phyloP scores from a whole-genome alignment of 2,329 filamentous ascomycete genomes.

The Pochonia chlamydosporia region DNA sequence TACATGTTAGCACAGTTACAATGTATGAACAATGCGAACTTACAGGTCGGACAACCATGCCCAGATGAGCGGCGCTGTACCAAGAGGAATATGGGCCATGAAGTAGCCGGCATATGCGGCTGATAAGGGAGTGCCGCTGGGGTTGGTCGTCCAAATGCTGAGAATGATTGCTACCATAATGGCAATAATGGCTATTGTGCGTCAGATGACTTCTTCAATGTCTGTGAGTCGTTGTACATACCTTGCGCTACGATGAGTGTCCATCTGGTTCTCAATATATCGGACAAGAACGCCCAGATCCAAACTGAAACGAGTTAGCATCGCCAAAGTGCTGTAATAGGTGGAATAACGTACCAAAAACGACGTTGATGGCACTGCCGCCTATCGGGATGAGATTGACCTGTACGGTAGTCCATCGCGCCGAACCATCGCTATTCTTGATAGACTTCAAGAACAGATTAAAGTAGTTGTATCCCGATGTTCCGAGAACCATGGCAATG shows the following conservation, averaged over 20 bases:
- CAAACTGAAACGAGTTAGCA: conserved; percentile 30
- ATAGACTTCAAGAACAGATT: conserved; percentile 24
- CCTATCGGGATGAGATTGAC: conserved; percentile 47
- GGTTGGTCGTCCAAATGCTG: conserved; percentile 45
- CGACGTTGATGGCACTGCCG: conserved; percentile 30
- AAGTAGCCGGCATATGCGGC: conserved; percentile 48
- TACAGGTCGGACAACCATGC: conserved; percentile 44
- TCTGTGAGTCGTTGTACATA: conserved; percentile 9
- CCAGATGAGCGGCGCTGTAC: conserved; percentile 46
- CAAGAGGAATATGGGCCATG: conserved; percentile 40
- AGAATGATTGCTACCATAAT: conserved; percentile 44
- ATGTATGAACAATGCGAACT: conserved; percentile 3
- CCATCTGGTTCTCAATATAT: conserved; percentile 43
- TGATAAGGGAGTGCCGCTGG: conserved; percentile 32
- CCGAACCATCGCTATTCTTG: conserved; percentile 16
- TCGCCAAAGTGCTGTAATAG: too few species aligned
- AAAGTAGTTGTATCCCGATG: conserved; percentile 29
- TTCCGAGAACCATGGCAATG: conserved; percentile 24
- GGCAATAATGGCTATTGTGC: conserved; percentile 30
- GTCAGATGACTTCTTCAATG: neutral
- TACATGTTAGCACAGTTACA: neutral
- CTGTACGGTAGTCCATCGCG: conserved; percentile 26
- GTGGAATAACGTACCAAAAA: conserved; percentile 24
- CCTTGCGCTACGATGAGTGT: conserved; percentile 41
- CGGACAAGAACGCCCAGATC: conserved; percentile 48